phyloP scores from a whole-genome alignment of 2,329 filamentous ascomycete genomes.

The Colletotrichum spinosum region DNA sequence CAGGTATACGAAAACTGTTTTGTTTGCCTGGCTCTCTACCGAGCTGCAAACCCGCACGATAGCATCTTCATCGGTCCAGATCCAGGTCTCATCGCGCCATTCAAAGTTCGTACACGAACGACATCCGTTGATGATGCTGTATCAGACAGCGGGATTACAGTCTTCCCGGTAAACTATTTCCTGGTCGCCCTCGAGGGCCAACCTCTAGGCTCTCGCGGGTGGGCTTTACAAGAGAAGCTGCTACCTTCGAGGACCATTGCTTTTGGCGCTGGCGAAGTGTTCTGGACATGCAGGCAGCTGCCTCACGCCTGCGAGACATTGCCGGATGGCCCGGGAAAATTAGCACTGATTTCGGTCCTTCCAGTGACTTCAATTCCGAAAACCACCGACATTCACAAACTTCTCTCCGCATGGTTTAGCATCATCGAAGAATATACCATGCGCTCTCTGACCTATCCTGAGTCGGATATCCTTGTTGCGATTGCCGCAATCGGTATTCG shows the following conservation, averaged over 20 bases:
- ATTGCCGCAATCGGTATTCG: neutral
- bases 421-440: neutral
- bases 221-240: neutral
- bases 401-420: neutral
- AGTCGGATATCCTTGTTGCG: neutral
- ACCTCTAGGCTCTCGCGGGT: neutral
- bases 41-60: neutral
- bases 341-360: too few species aligned
- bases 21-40: neutral
- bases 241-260: neutral
- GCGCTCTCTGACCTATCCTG: neutral
- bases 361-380: neutral
- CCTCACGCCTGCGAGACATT: neutral
- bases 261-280: neutral
- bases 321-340: neutral
- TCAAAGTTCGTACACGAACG: neutral
- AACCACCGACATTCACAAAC: neutral
- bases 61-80: neutral
- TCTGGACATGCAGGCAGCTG: neutral
- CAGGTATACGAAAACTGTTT: neutral
- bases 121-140: too few species aligned
- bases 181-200: rapidly evolving
- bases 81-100: neutral
- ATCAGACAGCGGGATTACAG: neutral
- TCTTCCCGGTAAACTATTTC: rapidly evolving